Evolutionary conservation across 768 basidiomycete species (phyloP).

Genomic region (Tricholoma saponaceum): DNA sequence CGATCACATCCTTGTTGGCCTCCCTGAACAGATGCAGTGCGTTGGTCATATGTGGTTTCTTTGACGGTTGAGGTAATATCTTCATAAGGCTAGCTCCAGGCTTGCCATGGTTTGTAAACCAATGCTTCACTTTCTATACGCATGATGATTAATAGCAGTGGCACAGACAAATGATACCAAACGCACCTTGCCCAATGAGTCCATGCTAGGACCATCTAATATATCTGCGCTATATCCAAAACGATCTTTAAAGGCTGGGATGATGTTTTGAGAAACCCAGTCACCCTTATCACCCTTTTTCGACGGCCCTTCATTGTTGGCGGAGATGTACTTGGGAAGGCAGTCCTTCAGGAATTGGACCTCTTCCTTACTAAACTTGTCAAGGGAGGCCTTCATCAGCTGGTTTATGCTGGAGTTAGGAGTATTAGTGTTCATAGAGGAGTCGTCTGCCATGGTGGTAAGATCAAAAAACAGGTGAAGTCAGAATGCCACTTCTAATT

Average conservation of each 20-base stretch:
- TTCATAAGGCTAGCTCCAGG: neutral
- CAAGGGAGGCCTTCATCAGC: neutral
- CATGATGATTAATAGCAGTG: neutral
- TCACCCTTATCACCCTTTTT: neutral
- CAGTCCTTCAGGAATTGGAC: neutral
- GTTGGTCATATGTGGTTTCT: neutral
- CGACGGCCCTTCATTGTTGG: neutral
- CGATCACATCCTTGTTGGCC: neutral
- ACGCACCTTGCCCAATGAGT: neutral
- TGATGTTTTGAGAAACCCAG: neutral
- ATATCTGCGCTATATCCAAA: neutral
- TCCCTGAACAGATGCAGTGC: neutral
- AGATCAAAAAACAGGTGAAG: neutral
- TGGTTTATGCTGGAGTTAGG: neutral
- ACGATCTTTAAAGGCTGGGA: neutral
- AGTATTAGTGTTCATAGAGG: neutral
- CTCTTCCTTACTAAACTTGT: neutral
- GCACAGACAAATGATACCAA: neutral
- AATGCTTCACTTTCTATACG: neutral
- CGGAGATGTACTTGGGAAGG: neutral
- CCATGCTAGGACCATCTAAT: neutral
- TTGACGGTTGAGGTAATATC: neutral
- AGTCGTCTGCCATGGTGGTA: neutral
- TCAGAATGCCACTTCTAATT: neutral
- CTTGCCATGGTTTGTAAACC: neutral